A percentile compares a stretch with the other conserved stretches of the same genome.
These are phyloP conservation scores for Diospyros kaki DNA, from an alignment of 148 eudicot genomes.

Conservation along the genomic window DNA sequence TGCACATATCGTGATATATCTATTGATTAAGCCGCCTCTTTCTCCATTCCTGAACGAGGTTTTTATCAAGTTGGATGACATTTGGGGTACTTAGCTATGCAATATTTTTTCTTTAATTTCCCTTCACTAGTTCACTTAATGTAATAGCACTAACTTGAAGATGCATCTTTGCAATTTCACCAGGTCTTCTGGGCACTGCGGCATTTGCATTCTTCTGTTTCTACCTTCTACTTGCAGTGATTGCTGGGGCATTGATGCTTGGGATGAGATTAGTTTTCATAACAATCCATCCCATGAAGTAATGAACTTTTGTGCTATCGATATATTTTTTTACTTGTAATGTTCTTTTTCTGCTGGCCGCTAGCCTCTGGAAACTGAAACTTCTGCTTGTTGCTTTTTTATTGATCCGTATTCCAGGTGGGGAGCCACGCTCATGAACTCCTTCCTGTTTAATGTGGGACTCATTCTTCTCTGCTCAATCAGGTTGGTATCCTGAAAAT, in stretches of 20 bases:
- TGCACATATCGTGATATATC: conserved; percentile 85
- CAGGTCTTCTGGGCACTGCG: conserved; percentile 94
- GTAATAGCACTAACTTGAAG: conserved; percentile 9
- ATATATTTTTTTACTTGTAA: neutral
- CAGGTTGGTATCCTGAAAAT: conserved; percentile 45
- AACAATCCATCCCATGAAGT: conserved; percentile 99
- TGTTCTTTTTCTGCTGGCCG: neutral
- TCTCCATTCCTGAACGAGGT: conserved; percentile 86
- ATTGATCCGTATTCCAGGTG: conserved; percentile 54
- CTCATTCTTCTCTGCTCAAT: conserved; percentile 98
- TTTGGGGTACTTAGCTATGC: conserved; percentile 67
- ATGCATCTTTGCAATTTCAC: conserved; percentile 20
- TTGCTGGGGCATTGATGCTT: conserved; percentile 95
- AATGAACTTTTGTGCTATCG: conserved; percentile 17
- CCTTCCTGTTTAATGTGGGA: conserved; percentile 90
- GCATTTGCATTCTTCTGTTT: conserved; percentile 99
- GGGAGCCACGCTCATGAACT: conserved; percentile 99
- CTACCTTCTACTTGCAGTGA: conserved; percentile 88
- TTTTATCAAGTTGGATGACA: conserved; percentile 82
- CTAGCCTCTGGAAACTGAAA: neutral
- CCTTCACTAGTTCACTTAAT: neutral
- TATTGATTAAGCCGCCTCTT: conserved; percentile 83
- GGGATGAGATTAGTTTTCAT: conserved; percentile 91
- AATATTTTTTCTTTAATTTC: neutral
- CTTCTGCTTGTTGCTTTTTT: neutral